Evolutionary conservation across 192 early-diverging fungal genomes (phyloP), one percentile per base, ranked within the genome.

Genomic region (Gryganskiella cystojenkinii): DNA sequence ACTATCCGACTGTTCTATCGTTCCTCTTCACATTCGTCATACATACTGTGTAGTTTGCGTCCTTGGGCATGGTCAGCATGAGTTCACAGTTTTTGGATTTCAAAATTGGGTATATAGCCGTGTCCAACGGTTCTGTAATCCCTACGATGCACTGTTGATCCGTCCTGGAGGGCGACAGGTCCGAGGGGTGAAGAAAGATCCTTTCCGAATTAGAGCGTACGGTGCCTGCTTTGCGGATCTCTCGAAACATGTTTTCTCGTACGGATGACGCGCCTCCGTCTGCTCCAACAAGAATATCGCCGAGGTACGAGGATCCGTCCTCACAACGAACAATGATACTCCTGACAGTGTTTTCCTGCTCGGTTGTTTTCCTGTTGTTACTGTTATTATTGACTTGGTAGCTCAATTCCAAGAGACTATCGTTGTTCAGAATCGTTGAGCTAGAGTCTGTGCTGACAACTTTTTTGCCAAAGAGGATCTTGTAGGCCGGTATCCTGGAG

Each of bases 31-130:
- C n/a, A 53, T 15, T 28, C 2, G 24, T 27, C 24, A 17, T 25
- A 58, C 14, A 11, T 59, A 59, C 57, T 40, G 37, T 28, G 42
- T 40, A 59, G 22, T 59, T 30, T 3, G 40, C 25, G 31, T 59
- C 40, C 24, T 59, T 59, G 57, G 57, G 57, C 57, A 59, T 59
- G 14, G 43, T 22, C 42, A 59, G 17, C 19, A 44, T 42, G 6
- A 59, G 57, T 25, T 59, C 57, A 19, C 57, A 42, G 42, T 22
- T 59, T 11, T 44, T 44, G 8, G 35, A 44, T 9, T 15, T 22
- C 10, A 59, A 40, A n/a, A 28, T 40, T 9, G 57, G 57, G 24
- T 44, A 59, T 1, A 25, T 11, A 11, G 20, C 20, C 15, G 22
- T 27, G 42, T 19, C n/a, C 24, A 59, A 22, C 22, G 57, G 57